These are phyloP conservation scores for Cylindrotheca fusiformis DNA, from an alignment of 108 stramenopile species.

Conservation along the genomic window DNA sequence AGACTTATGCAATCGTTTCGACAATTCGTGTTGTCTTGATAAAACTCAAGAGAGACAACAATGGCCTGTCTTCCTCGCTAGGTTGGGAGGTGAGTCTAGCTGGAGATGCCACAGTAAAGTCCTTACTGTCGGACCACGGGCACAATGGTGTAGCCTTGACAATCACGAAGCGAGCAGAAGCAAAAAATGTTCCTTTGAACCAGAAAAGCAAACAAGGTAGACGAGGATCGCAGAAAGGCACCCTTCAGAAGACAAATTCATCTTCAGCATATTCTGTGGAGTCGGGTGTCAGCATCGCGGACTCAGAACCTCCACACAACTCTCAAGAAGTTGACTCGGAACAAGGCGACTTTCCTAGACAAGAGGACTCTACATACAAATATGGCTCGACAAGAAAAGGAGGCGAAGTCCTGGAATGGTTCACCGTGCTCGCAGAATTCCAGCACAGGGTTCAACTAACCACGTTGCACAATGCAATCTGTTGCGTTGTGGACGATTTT, in stretches of 20 bases:
- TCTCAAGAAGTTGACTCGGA: not conserved
- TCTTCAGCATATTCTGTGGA: constrained; percentile 6
- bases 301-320: constrained; percentile 1
- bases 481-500: constrained; percentile 61
- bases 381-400: constrained; percentile 20
- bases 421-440: constrained; percentile 63
- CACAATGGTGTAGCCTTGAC: constrained; percentile 70
- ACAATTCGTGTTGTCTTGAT: constrained; percentile 67
- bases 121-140: constrained; percentile 59
- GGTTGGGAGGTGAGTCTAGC: constrained; percentile 63
- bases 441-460: constrained; percentile 62
- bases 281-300: constrained; percentile 8
- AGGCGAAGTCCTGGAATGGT: constrained; percentile 47
- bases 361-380: constrained; percentile 8
- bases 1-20: constrained; percentile 69
- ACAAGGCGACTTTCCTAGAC: constrained; percentile 2
- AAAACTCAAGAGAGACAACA: constrained; percentile 46
- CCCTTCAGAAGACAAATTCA: not conserved
- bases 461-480: constrained; percentile 75
- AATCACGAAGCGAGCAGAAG: constrained; percentile 22
- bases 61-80: constrained; percentile 41
- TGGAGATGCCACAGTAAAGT: constrained; percentile 28
- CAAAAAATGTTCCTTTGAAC: constrained; percentile 1
- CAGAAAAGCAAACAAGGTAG: not conserved
- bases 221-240: not conserved